Evolutionary conservation across 495 filamentous ascomycete species (phyloP), one percentile per base, ranked within the genome.

Genomic region (Hyaloscypha hepaticicola): DNA sequence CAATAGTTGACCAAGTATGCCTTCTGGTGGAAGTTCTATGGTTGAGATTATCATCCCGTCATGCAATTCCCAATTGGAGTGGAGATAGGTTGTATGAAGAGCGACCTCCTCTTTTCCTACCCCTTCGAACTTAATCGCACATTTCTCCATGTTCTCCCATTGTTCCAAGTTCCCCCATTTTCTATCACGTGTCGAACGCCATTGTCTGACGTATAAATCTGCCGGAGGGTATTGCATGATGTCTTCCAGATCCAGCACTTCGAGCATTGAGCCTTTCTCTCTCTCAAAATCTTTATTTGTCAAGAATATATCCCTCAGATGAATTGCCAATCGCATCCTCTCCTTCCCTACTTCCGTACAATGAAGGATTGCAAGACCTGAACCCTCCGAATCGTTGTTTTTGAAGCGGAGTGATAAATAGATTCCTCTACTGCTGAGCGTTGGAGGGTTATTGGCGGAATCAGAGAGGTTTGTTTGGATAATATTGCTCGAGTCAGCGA

Each of bases 321-420:
- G 45, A 61, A 61, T 7, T 51, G 58, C 58, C 8, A 61, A 11
- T 61, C 58, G 58, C 58, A 8, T 50, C 7, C 28, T 61, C 38
- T 61, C 58, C 7, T 61, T 61, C 58, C 58, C 58, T 61, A 26
- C 21, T 34, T 61, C 58, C 27, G 58, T 51, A 61, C 34, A 61
- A 22, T 61, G 21, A 61, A 61, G 58, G 21, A 61, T 50, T 51
- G 58, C 58, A 61, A 61, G 58, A 1, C 58, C 58, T 51, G 1
- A 24, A 21, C 48, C 58, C 16, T 52, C 16, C 12, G 26, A 1
- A 25, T 25, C 31, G 12, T 50, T 50, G 1, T 29, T 61, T 6
- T 12, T 50, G 29, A 61, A 61, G 41, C 41, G 21, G 24, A 61
- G 58, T 25, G 34, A 61, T 50, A 61, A 50, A 49, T 26, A 34